Evolutionary conservation across 2,329 filamentous ascomycete genomes (phyloP).

Genomic region (Botrytis fabae): DNA sequence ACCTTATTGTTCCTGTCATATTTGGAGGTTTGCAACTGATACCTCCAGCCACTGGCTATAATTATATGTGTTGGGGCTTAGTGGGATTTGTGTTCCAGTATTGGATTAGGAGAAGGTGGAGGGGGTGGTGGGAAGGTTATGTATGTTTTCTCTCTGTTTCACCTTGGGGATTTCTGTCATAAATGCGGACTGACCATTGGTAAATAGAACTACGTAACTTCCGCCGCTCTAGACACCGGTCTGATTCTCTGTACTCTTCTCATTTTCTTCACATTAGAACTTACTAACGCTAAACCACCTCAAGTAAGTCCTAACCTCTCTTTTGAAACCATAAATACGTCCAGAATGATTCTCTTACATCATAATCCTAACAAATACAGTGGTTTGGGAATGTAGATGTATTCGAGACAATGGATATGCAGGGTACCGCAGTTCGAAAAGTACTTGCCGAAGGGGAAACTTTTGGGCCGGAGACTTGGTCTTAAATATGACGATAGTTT

Average conservation of each 20-base stretch:
- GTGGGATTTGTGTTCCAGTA: constrained; percentile 67
- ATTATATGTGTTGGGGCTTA: constrained; percentile 41
- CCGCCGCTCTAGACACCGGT: constrained; percentile 68
- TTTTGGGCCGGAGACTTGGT: constrained; percentile 31
- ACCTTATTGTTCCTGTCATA: constrained; percentile 67
- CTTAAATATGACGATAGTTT: background rate
- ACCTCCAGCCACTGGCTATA: constrained; percentile 66
- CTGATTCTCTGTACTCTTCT: constrained; percentile 65
- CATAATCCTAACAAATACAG: background rate
- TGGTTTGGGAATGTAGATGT: constrained; percentile 6
- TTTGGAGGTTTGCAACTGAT: constrained; percentile 64
- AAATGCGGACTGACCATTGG: background rate
- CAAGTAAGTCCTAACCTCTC: background rate
- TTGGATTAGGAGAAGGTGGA: constrained; percentile 38
- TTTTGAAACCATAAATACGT: background rate
- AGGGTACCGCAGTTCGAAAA: background rate
- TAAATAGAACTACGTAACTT: constrained; percentile 51
- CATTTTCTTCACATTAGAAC: constrained; percentile 48
- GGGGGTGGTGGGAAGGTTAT: constrained; percentile 74
- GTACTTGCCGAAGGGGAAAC: constrained; percentile 18
- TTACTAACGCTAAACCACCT: constrained; percentile 2
- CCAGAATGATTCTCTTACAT: background rate
- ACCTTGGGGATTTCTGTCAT: too few species aligned
- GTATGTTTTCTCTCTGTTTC: background rate
- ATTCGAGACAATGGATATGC: constrained; percentile 10